Conservation (phyloP, 306 rosid species). For the Abrus pulchellus region DNA sequence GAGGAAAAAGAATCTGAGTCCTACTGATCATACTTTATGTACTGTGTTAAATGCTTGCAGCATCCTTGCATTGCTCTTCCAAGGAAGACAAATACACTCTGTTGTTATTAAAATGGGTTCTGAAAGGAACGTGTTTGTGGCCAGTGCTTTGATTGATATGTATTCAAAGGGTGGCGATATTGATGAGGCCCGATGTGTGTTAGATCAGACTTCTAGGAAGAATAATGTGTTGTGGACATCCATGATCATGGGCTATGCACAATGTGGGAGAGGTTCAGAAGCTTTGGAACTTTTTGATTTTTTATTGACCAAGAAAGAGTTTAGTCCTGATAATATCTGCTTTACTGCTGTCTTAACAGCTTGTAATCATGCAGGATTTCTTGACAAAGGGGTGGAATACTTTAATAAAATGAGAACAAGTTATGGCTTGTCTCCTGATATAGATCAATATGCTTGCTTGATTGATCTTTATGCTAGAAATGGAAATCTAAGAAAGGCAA, state of each 20-base stretch:
- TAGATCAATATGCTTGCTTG: slow-evolving; percentile 76
- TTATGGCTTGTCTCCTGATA: slow-evolving; percentile 56
- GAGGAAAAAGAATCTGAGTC: slow-evolving; percentile 54
- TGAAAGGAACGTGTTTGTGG: slow-evolving; percentile 64
- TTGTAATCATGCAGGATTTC: slow-evolving; percentile 69
- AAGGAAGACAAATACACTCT: slow-evolving; percentile 70
- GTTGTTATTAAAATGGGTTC: slow-evolving; percentile 69
- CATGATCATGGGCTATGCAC: slow-evolving; percentile 75
- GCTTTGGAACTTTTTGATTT: slow-evolving; percentile 69
- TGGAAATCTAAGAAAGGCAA: slow-evolving; percentile 64
- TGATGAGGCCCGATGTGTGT: slow-evolving; percentile 59
- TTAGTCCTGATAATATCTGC: slow-evolving; percentile 64
- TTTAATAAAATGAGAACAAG: slow-evolving; percentile 62
- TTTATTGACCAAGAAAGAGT: slow-evolving; percentile 51
- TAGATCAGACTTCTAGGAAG: slow-evolving; percentile 56
- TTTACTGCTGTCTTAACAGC: slow-evolving; percentile 73
- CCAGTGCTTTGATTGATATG: slow-evolving; percentile 75
- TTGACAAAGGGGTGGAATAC: slow-evolving; percentile 63
- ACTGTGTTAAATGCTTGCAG: slow-evolving; percentile 71
- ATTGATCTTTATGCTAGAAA: slow-evolving; percentile 75
- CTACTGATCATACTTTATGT: slow-evolving; percentile 65
- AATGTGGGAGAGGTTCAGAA: slow-evolving; percentile 66
- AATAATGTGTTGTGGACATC: slow-evolving; percentile 68
- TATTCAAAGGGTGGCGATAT: slow-evolving; percentile 73
- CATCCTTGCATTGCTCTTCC: slow-evolving; percentile 58